Conservation (phyloP, 441 rosid genomes). For the Manihot esculenta region DNA sequence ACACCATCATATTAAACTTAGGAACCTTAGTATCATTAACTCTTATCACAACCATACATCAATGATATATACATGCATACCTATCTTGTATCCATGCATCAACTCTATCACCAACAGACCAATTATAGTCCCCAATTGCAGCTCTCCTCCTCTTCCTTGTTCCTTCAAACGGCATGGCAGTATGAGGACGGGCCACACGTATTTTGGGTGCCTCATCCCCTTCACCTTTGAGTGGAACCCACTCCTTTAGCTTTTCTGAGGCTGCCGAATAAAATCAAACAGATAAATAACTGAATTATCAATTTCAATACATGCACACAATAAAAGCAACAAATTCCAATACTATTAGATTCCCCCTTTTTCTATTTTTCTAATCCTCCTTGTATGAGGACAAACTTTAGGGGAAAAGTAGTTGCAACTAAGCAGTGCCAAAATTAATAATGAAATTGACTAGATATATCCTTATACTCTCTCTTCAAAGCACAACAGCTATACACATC, state of each 20-base stretch:
- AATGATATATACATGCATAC: conserved; percentile 17
- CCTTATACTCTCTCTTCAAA: background rate
- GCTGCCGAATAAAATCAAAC: conserved; percentile 36
- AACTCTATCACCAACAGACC: conserved; percentile 91
- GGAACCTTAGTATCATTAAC: too few species aligned
- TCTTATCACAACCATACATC: too few species aligned
- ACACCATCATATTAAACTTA: too few species aligned
- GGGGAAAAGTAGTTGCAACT: background rate
- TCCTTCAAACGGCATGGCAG: conserved; percentile 77
- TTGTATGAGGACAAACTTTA: background rate
- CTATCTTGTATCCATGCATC: conserved; percentile 90
- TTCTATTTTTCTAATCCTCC: conserved; percentile 2
- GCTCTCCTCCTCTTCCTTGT: conserved; percentile 96
- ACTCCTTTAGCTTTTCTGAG: conserved; percentile 77
- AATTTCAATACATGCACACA: background rate
- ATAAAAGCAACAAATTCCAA: background rate
- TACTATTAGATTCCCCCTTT: background rate
- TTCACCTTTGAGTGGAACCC: conserved; percentile 68
- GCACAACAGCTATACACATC: conserved; percentile 3
- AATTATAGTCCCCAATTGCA: conserved; percentile 65
- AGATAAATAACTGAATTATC: background rate
- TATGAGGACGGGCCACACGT: conserved; percentile 71
- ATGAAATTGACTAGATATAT: background rate
- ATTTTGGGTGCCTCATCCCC: conserved; percentile 66
- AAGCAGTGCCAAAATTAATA: background rate